Percentiles rank a stretch among this genome's conserved stretches.
phyloP scores from a whole-genome alignment of 2,329 filamentous ascomycete genomes.

The Colletotrichum sp. region DNA sequence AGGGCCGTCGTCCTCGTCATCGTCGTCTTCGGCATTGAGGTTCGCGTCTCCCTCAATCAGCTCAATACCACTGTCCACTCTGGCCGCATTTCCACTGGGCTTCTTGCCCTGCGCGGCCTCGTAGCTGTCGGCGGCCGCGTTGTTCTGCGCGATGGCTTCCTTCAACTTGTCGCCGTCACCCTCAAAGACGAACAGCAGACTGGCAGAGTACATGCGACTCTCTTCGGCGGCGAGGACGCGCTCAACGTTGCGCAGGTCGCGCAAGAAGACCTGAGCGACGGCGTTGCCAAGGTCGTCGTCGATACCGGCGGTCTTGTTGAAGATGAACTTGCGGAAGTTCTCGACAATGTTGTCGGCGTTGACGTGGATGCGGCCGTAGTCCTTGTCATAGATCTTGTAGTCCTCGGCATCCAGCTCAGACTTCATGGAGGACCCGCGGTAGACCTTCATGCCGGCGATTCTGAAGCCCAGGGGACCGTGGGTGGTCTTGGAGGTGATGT shows the following conservation, averaged over 20 bases:
- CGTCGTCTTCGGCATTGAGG: not conserved
- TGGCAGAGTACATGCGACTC: constrained; percentile 68
- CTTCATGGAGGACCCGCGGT: constrained; percentile 58
- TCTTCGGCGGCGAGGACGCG: constrained; percentile 59
- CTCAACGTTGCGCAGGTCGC: constrained; percentile 58
- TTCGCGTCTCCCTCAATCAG: constrained; percentile 32
- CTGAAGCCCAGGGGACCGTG: constrained; percentile 66
- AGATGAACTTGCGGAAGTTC: constrained; percentile 62
- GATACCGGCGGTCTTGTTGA: constrained; percentile 62
- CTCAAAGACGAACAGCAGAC: constrained; percentile 68
- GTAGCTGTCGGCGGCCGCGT: constrained; percentile 57
- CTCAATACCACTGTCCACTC: constrained; percentile 61
- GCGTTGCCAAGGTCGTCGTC: constrained; percentile 61
- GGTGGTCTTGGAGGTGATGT: constrained; percentile 63
- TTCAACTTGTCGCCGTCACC: constrained; percentile 63
- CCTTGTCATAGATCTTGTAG: constrained; percentile 67
- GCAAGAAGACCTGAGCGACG: constrained; percentile 58
- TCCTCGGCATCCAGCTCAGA: constrained; percentile 57
- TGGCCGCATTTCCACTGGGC: constrained; percentile 38
- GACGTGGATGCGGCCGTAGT: constrained; percentile 61
- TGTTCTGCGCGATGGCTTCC: constrained; percentile 58
- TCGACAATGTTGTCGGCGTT: constrained; percentile 59
- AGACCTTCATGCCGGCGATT: constrained; percentile 70
- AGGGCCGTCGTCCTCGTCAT: constrained; percentile 45
- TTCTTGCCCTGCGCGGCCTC: constrained; percentile 20